These are phyloP conservation scores for Ceratonia siliqua DNA, from an alignment of 306 rosid genomes.

Conservation along the genomic window DNA sequence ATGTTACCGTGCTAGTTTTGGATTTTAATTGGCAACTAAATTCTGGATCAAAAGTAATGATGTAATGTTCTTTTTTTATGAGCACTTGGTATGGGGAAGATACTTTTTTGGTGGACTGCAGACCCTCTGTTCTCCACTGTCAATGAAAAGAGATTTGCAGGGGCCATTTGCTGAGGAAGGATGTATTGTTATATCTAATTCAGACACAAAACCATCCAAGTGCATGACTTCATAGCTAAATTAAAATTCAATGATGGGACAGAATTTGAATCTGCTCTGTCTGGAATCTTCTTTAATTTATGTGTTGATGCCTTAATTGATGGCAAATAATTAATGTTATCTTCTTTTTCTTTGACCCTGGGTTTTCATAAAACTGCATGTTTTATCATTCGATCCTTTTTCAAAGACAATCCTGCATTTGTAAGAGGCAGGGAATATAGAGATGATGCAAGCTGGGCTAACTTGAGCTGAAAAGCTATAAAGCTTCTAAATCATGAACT, in stretches of 20 bases:
- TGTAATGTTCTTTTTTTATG: constrained; percentile 21
- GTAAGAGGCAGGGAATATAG: neutral
- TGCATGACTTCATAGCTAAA: constrained; percentile 27
- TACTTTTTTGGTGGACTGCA: constrained; percentile 19
- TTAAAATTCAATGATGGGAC: constrained; percentile 20
- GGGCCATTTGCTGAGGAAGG: constrained; percentile 38
- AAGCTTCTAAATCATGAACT: constrained; percentile 2
- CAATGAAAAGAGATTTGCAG: constrained; percentile 32
- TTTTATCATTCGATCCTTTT: constrained; percentile 3
- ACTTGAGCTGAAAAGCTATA: neutral
- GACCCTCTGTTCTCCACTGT: constrained; percentile 30
- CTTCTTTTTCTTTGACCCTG: constrained; percentile 18
- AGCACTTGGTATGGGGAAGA: constrained; percentile 16
- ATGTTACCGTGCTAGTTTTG: constrained; percentile 1
- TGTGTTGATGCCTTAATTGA: constrained; percentile 37
- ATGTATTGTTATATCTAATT: constrained; percentile 21
- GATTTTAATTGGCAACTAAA: constrained; percentile 21
- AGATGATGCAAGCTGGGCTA: constrained; percentile 16
- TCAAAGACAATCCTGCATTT: neutral
- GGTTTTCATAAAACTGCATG: constrained; percentile 20
- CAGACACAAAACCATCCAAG: constrained; percentile 37
- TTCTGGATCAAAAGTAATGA: constrained; percentile 17
- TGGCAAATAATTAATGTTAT: constrained; percentile 28
- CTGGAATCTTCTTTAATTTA: constrained; percentile 35
- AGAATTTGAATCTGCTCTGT: constrained; percentile 36